phyloP scores from a whole-genome alignment of 1,139 yeast genomes.

The Pichia kudriavzevii region DNA sequence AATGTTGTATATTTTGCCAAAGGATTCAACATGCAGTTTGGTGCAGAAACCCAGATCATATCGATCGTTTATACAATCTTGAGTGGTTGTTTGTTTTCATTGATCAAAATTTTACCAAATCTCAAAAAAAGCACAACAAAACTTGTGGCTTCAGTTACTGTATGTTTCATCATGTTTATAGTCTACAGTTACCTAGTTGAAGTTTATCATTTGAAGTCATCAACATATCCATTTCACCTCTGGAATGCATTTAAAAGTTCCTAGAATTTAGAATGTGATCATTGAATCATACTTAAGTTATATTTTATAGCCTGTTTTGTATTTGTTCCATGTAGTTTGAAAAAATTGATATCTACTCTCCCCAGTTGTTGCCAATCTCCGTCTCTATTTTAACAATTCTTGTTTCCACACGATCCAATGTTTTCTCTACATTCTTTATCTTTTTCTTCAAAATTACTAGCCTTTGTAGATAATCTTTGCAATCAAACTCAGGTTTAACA shows the following conservation, averaged over 20 bases:
- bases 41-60: conserved; percentile 73
- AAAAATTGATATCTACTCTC: too few relatives aligned
- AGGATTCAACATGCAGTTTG: conserved; percentile 71
- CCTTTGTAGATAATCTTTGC: conserved; percentile 29
- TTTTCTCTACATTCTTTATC: conserved; percentile 29
- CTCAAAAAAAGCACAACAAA: conserved; percentile 37
- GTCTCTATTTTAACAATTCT: conserved; percentile 20
- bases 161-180: conserved; percentile 37
- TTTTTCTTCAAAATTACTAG: conserved; percentile 32
- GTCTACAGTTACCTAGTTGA: conserved; percentile 48
- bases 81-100: conserved; percentile 40
- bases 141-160: conserved; percentile 36
- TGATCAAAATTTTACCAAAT: conserved; percentile 43
- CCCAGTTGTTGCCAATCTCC: conserved; percentile 6
- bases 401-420: conserved; percentile 33
- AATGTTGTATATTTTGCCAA: conserved; percentile 51
- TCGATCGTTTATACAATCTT: conserved; percentile 56
- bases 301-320: not conserved
- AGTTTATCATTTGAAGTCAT: conserved; percentile 50
- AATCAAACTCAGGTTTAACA: conserved; percentile 8
- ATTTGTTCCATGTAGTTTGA: too few relatives aligned
- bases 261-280: not conserved
- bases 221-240: conserved; percentile 50
- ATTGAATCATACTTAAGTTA: too few relatives aligned
- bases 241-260: not conserved